Evolutionary conservation across 495 filamentous ascomycete genomes (phyloP), one percentile per base, ranked within the genome.

Genomic region (Paragyromitra xinjiangensis): DNA sequence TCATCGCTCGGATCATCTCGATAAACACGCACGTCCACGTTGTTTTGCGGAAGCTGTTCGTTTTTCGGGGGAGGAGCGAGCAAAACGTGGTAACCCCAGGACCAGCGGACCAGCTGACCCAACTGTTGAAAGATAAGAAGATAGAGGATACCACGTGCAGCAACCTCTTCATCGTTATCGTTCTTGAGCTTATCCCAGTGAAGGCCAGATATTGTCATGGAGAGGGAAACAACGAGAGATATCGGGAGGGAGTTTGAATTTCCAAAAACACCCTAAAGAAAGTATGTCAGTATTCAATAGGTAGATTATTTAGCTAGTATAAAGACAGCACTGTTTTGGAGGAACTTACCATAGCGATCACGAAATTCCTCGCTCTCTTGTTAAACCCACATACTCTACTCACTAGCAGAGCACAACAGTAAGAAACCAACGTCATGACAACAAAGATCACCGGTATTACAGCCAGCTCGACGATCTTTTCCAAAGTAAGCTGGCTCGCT

Each of bases 191-290:
- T 92, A 83, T 94, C 90, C 95, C 95, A 99, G 82, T 98, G 94
- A 34, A 99, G 87, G 2, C 95, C 95, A 79, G 90, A 89, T 64
- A 99, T 86, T 9, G 95, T 99, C 80, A 96, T 90, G 11, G 95
- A 95, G 12, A 99, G 87, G 16, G 94, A 97, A 71, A 98, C 89
- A 79, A 99, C 94, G 58, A 99, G 89, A 0, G 95, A 99, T 67
- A 99, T 98, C 1, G 95, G 95, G 19, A 99, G 90, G 16, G 95
- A 98, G 84, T 98, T 99, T 44, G 95, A 98, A 83, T 99, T 99
- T 71, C 95, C 95, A 83, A 99, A 99, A 48, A 99, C 91, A 87
- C 78, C 81, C 81, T 82, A 73, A 29, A 64, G 0, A 12, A 69
- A 44, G 55, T n/a, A 37, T 90, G 59, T 66, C 37, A 73, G 50